Evolutionary conservation across 2,329 filamentous ascomycete genomes (phyloP), one percentile per base, ranked within the genome.

Genomic region (Emericellopsis cladophorae): DNA sequence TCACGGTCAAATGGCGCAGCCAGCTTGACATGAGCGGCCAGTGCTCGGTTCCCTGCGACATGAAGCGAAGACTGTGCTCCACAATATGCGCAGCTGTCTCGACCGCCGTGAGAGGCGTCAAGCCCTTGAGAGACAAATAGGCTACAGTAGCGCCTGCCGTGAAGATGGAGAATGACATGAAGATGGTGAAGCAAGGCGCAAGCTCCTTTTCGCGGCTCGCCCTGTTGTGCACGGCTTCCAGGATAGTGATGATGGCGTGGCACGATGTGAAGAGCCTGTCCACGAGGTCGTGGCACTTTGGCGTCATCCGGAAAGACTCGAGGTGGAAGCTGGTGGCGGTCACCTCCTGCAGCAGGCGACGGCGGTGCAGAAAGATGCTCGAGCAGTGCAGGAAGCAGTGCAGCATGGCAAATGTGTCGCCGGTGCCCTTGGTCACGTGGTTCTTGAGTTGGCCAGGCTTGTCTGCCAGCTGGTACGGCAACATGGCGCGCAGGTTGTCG

Each of bases 361-460:
- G 71, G 8, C 74, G 71, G 51, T 76, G 73, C 37, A 77, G 70
- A 53, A 79, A 77, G 46, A 78, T 72, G 23, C 70, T 74, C 9
- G 73, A 70, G 49, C 72, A 77, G 52, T 78, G 73, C 16, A 79
- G 62, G 18, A 79, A 66, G 42, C 70, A 76, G 54, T 79, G 74
- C 39, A 79, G 65, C 70, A 79, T 75, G 46, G 74, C 73, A 51
- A 74, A 79, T 0, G 72, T 77, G 49, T 72, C 74, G 42, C 74
- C 74, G 36, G 73, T 76, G 31, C 74, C 74, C 74, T 78, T 78
- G 16, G 74, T 77, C 51, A 79, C 76, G 54, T 79, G 74, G 5
- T 77, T 60, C 50, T 69, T 73, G 52, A 78, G 74, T 56, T 79
- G 74, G 32, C 70, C 71, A 0, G 72, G 69, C 57, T 78, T 77